A percentile compares a stretch with the other conserved stretches of the same genome.
phyloP scores from a whole-genome alignment of 768 basidiomycete species.

The Calocera viscosa region DNA sequence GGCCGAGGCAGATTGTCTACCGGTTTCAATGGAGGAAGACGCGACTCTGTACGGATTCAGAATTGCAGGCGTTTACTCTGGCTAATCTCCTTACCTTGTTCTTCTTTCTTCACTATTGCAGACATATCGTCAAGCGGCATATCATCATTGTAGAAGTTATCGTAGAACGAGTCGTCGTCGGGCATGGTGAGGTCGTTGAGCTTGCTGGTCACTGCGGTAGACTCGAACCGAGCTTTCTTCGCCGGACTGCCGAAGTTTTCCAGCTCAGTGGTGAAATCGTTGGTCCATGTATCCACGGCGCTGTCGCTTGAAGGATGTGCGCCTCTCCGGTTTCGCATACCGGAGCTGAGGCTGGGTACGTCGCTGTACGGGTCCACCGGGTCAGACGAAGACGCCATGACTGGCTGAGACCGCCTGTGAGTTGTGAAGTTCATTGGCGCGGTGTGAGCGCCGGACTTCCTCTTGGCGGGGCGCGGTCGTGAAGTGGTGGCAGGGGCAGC shows the following conservation, averaged over 20 bases:
- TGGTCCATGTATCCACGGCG: background rate
- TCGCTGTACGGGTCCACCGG: constrained; percentile 1
- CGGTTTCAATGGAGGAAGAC: constrained; percentile 8
- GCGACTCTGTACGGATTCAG: background rate
- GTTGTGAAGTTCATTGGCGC: constrained; percentile 17
- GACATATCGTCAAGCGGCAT: background rate
- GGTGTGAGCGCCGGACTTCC: constrained; percentile 18
- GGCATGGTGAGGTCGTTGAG: background rate
- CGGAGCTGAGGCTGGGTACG: background rate
- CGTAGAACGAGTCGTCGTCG: constrained; percentile 4
- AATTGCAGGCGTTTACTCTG: background rate
- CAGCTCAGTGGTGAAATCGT: background rate
- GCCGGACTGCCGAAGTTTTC: background rate
- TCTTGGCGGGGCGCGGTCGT: constrained; percentile 17
- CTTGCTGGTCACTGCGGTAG: background rate
- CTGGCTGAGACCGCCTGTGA: constrained; percentile 16
- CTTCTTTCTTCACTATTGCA: background rate
- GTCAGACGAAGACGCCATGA: constrained; percentile 19
- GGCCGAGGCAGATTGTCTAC: constrained; percentile 12
- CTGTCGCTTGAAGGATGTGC: background rate
- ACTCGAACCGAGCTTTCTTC: background rate
- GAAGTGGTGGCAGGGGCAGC: constrained; percentile 29
- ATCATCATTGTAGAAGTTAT: background rate
- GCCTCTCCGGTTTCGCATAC: background rate
- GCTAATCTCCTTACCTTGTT: background rate